These are phyloP conservation scores for Neurospora sp. DNA, from an alignment of 495 filamentous ascomycete species.

Conservation along the genomic window DNA sequence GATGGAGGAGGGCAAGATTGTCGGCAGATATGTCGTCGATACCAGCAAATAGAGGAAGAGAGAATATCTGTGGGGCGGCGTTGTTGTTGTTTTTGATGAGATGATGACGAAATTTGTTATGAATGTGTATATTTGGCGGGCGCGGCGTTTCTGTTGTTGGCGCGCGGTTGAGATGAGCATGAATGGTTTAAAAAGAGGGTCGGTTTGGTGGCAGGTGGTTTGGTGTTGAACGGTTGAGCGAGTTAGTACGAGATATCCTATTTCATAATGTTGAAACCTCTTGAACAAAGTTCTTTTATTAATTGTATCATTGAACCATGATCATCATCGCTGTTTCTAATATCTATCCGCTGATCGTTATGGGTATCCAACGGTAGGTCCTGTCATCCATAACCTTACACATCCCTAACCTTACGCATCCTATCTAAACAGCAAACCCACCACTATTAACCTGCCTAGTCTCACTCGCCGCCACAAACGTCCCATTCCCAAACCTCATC, in stretches of 20 bases:
- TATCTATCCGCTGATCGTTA: not conserved
- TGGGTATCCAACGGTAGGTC: not conserved
- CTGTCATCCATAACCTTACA: not conserved
- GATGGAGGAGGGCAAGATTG: slow-evolving; percentile 70
- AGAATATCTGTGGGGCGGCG: not conserved
- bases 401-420: not conserved
- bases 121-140: not conserved
- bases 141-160: not conserved
- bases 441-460: slow-evolving; percentile 66
- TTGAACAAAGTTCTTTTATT: not conserved
- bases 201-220: not conserved
- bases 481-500: slow-evolving; percentile 57
- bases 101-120: not conserved
- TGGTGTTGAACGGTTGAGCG: not conserved
- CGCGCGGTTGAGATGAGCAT: not conserved
- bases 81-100: not conserved
- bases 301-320: not conserved
- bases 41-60: slow-evolving; percentile 31
- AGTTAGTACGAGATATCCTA: not conserved
- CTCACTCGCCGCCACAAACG: slow-evolving; percentile 49
- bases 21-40: slow-evolving; percentile 82
- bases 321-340: not conserved
- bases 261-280: not conserved
- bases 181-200: not conserved
- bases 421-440: slow-evolving; percentile 52